A percentile compares a stretch with the other conserved stretches of the same genome.
phyloP scores from a whole-genome alignment of 805 yeast genomes.

The Ogataea zsoltii region DNA sequence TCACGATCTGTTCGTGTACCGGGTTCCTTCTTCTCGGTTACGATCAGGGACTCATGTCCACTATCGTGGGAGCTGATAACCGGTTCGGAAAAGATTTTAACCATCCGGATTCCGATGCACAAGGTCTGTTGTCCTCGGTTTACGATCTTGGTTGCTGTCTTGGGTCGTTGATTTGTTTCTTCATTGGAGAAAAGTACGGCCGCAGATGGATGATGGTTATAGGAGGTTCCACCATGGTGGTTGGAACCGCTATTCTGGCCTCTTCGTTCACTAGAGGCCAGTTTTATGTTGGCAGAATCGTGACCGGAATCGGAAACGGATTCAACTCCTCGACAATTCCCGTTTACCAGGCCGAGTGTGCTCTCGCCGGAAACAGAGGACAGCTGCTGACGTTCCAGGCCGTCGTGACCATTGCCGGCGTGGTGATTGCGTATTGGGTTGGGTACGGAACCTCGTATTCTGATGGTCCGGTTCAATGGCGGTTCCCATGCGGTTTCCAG shows the following conservation, averaged over 20 bases:
- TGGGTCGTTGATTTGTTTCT: conserved; percentile 34
- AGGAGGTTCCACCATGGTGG: conserved; percentile 36
- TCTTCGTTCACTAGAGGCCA: conserved; percentile 42
- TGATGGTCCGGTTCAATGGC: conserved; percentile 40
- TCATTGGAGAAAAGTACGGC: conserved; percentile 37
- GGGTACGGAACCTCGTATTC: conserved; percentile 44
- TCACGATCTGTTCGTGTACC: conserved; percentile 12
- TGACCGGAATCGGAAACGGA: conserved; percentile 48
- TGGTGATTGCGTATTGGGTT: conserved; percentile 45
- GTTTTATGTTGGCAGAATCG: conserved; percentile 43
- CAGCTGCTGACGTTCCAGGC: conserved; percentile 40
- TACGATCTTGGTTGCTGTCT: conserved; percentile 48
- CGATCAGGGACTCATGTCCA: conserved; percentile 51
- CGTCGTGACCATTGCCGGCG: conserved; percentile 40
- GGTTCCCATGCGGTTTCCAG: conserved; percentile 49
- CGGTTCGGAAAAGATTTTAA: conserved; percentile 15
- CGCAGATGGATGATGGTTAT: conserved; percentile 39
- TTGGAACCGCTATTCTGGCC: conserved; percentile 35
- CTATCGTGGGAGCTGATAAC: conserved; percentile 34
- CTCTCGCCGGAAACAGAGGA: conserved; percentile 40
- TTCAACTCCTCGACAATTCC: conserved; percentile 47
- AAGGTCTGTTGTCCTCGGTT: conserved; percentile 48
- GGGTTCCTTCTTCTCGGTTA: conserved; percentile 31
- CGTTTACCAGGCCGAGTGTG: conserved; percentile 47
- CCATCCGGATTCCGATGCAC: conserved; percentile 14